These are phyloP conservation scores for Calocybe cyanea DNA, from an alignment of 768 basidiomycete species.

Conservation along the genomic window DNA sequence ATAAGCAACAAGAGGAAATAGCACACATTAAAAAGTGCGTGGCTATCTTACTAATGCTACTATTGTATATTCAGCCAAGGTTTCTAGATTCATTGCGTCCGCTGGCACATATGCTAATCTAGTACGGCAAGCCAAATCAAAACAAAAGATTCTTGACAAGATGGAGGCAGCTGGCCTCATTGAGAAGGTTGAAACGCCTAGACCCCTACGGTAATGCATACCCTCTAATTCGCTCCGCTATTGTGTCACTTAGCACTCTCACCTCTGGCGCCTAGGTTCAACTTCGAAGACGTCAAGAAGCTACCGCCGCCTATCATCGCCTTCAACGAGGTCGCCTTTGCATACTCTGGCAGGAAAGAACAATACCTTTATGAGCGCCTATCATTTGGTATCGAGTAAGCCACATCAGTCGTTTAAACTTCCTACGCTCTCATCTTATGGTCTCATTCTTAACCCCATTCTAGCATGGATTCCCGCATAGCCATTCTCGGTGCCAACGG, in stretches of 20 bases:
- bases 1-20: constrained; percentile 98
- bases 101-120: constrained; percentile 99
- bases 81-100: constrained; percentile 88
- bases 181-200: constrained; percentile 79
- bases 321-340: constrained; percentile 91
- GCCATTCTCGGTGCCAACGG: constrained; percentile 97
- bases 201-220: constrained; percentile 49
- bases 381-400: constrained; percentile 95
- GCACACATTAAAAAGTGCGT: constrained; percentile 94
- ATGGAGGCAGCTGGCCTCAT: constrained; percentile 99
- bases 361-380: constrained; percentile 87
- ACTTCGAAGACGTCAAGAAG: constrained; percentile 93
- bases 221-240: background rate
- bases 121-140: constrained; percentile 98
- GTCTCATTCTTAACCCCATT: background rate
- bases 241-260: background rate
- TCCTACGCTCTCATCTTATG: constrained; percentile 2
- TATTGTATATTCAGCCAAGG: constrained; percentile 1
- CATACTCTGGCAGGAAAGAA: constrained; percentile 86
- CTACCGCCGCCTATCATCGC: constrained; percentile 97
- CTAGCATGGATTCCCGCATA: constrained; percentile 90
- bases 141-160: constrained; percentile 99
- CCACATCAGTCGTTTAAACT: no score
- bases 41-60: background rate
- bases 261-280: constrained; percentile 47